Conservation (phyloP, 148 eudicot genomes). For the Chenopodium berlandieri region DNA sequence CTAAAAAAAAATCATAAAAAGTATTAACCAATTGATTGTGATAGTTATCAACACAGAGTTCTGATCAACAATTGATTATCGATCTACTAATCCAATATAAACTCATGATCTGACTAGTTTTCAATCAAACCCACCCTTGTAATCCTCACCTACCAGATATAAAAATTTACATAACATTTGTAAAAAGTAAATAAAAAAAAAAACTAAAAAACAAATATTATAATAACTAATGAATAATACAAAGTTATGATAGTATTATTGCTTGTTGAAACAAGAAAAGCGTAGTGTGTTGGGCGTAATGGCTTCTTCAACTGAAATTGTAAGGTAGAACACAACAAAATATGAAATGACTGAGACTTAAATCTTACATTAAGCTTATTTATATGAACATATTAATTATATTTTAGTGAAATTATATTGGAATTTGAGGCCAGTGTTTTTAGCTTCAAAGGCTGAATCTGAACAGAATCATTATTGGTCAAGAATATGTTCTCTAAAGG, state of each 20-base stretch:
- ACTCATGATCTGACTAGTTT: background rate
- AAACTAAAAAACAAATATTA: background rate
- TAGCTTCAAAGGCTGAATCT: conserved; percentile 18
- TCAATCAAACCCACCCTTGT: background rate
- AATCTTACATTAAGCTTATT: background rate
- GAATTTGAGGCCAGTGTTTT: conserved; percentile 11
- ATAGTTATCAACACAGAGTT: background rate
- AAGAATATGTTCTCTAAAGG: background rate
- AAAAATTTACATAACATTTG: too few species aligned
- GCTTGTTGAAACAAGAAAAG: conserved; percentile 18
- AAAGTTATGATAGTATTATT: background rate
- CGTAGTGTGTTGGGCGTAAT: conserved; percentile 29
- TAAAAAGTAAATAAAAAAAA: too few species aligned
- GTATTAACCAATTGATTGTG: background rate
- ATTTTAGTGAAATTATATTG: background rate
- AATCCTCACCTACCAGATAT: background rate
- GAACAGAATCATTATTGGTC: conserved; percentile 3
- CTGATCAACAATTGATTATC: background rate
- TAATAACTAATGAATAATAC: too few species aligned
- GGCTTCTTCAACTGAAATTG: conserved; percentile 31
- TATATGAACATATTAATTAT: background rate
- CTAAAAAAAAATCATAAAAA: too few species aligned
- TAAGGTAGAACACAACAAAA: background rate
- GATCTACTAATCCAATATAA: background rate
- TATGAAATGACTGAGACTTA: background rate